A percentile compares a stretch with the other conserved stretches of the same genome.
Evolutionary conservation across 202 grass and related monocot species (phyloP).

Genomic region (Panicum virgatum): DNA sequence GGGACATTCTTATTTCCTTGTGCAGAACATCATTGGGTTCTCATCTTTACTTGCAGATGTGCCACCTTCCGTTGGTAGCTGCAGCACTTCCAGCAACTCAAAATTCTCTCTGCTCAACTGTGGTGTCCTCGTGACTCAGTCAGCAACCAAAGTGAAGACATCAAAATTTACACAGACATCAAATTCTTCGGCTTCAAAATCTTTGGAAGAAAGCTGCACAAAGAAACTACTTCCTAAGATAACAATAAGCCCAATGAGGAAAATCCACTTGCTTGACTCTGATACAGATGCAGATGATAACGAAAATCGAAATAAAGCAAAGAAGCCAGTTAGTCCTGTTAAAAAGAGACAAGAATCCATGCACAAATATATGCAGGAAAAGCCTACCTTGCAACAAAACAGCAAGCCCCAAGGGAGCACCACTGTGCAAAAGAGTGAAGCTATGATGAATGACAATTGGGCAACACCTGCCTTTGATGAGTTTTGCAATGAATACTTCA

Average conservation of each 20-base stretch:
- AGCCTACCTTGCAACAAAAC: constrained; percentile 23
- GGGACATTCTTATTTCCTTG: constrained; percentile 21
- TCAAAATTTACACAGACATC: constrained; percentile 42
- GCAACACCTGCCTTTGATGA: constrained; percentile 81
- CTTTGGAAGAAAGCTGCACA: constrained; percentile 67
- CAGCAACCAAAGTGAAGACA: constrained; percentile 44
- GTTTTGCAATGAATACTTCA: constrained; percentile 87
- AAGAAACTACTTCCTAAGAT: constrained; percentile 72
- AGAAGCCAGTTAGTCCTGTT: constrained; percentile 25
- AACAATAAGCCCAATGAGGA: constrained; percentile 71
- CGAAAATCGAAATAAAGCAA: constrained; percentile 39
- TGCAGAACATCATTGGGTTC: constrained; percentile 5
- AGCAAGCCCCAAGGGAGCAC: constrained; percentile 21
- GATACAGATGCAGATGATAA: constrained; percentile 75
- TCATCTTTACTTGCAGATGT: constrained; percentile 55
- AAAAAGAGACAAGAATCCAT: constrained; percentile 36
- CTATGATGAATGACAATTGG: constrained; percentile 43
- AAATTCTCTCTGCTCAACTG: constrained; percentile 61
- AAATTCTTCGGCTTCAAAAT: constrained; percentile 43
- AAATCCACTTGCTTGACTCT: constrained; percentile 78
- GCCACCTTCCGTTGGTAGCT: constrained; percentile 50
- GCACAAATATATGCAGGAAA: constrained; percentile 35
- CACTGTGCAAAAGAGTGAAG: neutral
- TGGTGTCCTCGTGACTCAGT: constrained; percentile 55
- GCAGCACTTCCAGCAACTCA: constrained; percentile 46